These are phyloP conservation scores for Patellifolia procumbens DNA, from an alignment of 179 eudicot genomes.

Conservation along the genomic window DNA sequence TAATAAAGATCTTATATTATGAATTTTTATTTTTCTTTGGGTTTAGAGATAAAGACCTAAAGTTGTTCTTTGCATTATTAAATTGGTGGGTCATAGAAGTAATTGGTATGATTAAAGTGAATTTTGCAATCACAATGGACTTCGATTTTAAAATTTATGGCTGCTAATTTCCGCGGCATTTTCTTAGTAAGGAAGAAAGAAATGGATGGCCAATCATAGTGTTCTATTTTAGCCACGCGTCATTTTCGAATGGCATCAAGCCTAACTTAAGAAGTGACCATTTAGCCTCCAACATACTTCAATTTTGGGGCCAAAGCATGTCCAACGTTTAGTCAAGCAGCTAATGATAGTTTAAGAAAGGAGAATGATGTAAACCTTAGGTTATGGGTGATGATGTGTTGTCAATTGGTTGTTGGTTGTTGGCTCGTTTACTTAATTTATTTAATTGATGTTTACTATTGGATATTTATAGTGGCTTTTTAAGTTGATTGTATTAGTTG, in stretches of 20 bases:
- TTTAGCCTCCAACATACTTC: neutral
- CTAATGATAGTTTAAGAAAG: neutral
- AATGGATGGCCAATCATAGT: constrained; percentile 23
- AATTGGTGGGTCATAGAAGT: constrained; percentile 18
- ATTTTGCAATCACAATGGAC: constrained; percentile 17
- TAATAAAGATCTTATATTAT: neutral
- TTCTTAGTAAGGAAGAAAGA: constrained; percentile 38
- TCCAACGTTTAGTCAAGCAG: neutral
- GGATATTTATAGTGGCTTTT: no score
- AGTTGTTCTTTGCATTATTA: constrained; percentile 24
- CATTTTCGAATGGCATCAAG: neutral
- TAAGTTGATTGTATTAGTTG: no score
- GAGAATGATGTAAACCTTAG: no score
- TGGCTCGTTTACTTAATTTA: no score
- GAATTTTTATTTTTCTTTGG: neutral
- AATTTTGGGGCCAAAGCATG: no score
- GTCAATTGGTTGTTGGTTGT: no score
- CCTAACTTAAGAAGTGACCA: constrained; percentile 18
- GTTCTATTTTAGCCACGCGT: constrained; percentile 6
- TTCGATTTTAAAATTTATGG: constrained; percentile 22
- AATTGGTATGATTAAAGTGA: constrained; percentile 32
- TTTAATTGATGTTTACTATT: no score
- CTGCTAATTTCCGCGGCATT: constrained; percentile 22
- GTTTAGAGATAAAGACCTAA: neutral
- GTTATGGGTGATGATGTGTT: no score